phyloP scores from a whole-genome alignment of 2,329 filamentous ascomycete species.

The Cladorrhinum sp. region DNA sequence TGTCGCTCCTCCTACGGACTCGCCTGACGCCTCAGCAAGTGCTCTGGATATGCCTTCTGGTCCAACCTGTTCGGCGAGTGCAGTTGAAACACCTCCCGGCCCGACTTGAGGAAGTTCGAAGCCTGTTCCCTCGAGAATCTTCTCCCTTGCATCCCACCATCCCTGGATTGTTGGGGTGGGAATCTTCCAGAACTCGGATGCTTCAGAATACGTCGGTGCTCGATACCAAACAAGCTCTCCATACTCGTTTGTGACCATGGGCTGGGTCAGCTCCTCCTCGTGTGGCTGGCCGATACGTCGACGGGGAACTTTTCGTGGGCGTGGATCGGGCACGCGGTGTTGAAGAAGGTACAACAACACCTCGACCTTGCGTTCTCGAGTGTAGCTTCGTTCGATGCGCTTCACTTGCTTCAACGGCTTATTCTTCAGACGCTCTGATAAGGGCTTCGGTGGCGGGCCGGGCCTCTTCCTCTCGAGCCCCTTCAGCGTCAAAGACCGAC shows the following conservation, averaged over 20 bases:
- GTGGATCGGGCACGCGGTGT: slow-evolving; percentile 19
- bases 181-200: slow-evolving; percentile 23
- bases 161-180: slow-evolving; percentile 21
- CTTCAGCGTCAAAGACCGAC: slow-evolving; percentile 11
- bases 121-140: slow-evolving; percentile 23
- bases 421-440: slow-evolving; percentile 14
- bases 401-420: slow-evolving; percentile 18
- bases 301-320: slow-evolving; percentile 11
- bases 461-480: slow-evolving; percentile 12
- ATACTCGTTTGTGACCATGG: slow-evolving; percentile 14
- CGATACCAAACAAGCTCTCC: slow-evolving; percentile 24
- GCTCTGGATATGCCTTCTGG: neutral
- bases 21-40: neutral
- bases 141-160: slow-evolving; percentile 26
- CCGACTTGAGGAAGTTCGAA: slow-evolving; percentile 17
- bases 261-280: slow-evolving; percentile 21
- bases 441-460: slow-evolving; percentile 19
- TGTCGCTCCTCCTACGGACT: neutral
- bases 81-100: slow-evolving; percentile 1
- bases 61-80: neutral
- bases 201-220: slow-evolving; percentile 23
- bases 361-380: slow-evolving; percentile 25
- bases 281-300: slow-evolving; percentile 22
- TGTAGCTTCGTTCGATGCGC: slow-evolving; percentile 22
- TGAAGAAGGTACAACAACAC: slow-evolving; percentile 24